Conservation (phyloP, 495 filamentous ascomycete genomes). For the Jackrogersella multiformis region DNA sequence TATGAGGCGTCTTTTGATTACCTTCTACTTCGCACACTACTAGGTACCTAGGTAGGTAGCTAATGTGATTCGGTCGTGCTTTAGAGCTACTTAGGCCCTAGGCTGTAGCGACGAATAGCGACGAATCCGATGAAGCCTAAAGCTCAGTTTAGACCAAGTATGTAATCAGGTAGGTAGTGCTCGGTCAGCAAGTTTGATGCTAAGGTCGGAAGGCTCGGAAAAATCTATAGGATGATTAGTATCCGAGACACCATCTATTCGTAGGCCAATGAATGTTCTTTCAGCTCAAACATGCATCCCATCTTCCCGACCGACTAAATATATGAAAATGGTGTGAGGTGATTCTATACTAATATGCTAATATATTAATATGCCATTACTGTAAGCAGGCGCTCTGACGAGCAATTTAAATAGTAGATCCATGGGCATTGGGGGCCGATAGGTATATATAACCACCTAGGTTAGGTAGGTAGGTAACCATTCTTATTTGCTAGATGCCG, state of each 20-base stretch:
- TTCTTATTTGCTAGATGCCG: slow-evolving; percentile 24
- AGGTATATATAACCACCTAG: no score
- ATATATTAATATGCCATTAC: slow-evolving; percentile 3
- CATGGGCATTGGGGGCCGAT: neutral
- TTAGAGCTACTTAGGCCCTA: neutral
- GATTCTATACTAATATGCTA: neutral
- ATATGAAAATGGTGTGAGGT: neutral
- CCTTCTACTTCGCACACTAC: neutral
- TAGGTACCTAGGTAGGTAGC: no score
- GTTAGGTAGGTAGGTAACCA: neutral
- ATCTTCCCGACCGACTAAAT: neutral
- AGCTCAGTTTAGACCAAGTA: no score
- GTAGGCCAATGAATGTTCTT: slow-evolving; percentile 10
- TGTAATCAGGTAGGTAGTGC: no score
- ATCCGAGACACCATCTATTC: slow-evolving; percentile 28
- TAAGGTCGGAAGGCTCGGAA: slow-evolving; percentile 30
- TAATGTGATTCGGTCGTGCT: slow-evolving; percentile 5
- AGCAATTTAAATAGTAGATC: slow-evolving; percentile 8
- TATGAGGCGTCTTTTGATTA: slow-evolving; percentile 5
- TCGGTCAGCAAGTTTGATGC: slow-evolving; percentile 2
- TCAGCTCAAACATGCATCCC: slow-evolving; percentile 17
- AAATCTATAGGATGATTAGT: neutral
- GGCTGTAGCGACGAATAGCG: neutral
- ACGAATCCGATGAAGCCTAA: neutral
- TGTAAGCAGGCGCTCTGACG: slow-evolving; percentile 1